Conservation (phyloP, 257 asterid species). For the Jaltomata sinuosa region DNA sequence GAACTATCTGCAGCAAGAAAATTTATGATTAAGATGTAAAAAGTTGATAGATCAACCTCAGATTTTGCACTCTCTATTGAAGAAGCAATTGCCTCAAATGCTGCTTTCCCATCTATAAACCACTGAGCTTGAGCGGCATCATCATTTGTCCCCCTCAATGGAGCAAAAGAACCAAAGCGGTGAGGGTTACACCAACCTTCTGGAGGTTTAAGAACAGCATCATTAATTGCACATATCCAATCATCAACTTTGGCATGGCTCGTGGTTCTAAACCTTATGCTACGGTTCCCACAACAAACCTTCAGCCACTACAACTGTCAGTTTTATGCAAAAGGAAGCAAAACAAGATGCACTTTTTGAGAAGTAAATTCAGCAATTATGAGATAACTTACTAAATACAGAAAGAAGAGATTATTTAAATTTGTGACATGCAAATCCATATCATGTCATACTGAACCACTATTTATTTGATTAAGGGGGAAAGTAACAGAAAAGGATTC, state of each 20-base stretch:
- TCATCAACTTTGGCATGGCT: conserved; percentile 48
- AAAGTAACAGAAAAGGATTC: not conserved
- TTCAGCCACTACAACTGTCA: conserved; percentile 20
- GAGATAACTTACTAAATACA: not conserved
- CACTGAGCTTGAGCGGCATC: conserved; percentile 93
- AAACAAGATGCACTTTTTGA: not conserved
- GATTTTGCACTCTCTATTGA: conserved; percentile 75
- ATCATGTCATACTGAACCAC: not conserved
- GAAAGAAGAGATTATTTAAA: not conserved
- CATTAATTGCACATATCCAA: conserved; percentile 78
- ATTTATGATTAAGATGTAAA: not conserved
- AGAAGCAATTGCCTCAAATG: conserved; percentile 88
- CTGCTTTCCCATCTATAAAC: conserved; percentile 85
- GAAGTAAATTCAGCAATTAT: not conserved
- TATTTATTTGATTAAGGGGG: not conserved
- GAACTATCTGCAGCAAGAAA: not conserved
- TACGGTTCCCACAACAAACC: conserved; percentile 66
- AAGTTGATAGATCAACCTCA: conserved; percentile 45
- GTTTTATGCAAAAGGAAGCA: not conserved
- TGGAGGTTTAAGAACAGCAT: conserved; percentile 42
- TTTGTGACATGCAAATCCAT: not conserved
- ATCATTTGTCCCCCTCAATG: conserved; percentile 66
- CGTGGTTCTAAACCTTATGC: conserved; percentile 53
- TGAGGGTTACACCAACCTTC: conserved; percentile 86
- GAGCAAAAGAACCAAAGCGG: conserved; percentile 78